Conservation (phyloP, 257 asterid genomes). For the Perilla frutescens region DNA sequence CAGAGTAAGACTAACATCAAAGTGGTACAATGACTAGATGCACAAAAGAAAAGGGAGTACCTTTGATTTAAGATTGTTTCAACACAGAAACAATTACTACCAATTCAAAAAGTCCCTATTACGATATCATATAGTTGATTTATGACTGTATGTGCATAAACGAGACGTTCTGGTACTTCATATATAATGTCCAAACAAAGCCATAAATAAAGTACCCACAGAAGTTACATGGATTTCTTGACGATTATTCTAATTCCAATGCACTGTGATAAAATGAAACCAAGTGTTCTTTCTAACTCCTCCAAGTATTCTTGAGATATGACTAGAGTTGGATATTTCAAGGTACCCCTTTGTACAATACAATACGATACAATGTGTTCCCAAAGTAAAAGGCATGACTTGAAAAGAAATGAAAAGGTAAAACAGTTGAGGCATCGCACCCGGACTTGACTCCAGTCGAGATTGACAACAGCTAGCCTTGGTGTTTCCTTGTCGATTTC, state of each 20-base stretch:
- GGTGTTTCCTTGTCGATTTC: conserved; percentile 85
- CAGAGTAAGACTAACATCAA: conserved; percentile 2
- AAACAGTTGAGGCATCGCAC: conserved; percentile 44
- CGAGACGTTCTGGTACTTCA: background rate
- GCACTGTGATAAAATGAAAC: background rate
- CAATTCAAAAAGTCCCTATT: background rate
- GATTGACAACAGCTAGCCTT: conserved; percentile 80
- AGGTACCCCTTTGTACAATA: background rate
- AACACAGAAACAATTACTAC: background rate
- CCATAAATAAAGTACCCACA: background rate
- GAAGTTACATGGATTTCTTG: background rate
- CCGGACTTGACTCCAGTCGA: conserved; percentile 97
- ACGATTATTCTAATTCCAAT: background rate
- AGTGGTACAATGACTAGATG: background rate
- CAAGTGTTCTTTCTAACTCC: background rate
- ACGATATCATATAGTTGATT: background rate
- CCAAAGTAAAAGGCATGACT: conserved; percentile 12
- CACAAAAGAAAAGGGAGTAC: background rate
- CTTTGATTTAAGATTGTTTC: background rate
- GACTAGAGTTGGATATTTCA: background rate
- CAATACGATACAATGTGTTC: conserved; percentile 1
- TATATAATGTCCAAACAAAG: background rate
- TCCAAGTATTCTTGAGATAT: background rate
- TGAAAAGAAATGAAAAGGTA: background rate
- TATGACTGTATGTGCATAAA: background rate